Percentiles rank a stretch among this genome's conserved stretches.
Conservation (phyloP, 2,329 filamentous ascomycete species). For the Fusarium nodosum region DNA sequence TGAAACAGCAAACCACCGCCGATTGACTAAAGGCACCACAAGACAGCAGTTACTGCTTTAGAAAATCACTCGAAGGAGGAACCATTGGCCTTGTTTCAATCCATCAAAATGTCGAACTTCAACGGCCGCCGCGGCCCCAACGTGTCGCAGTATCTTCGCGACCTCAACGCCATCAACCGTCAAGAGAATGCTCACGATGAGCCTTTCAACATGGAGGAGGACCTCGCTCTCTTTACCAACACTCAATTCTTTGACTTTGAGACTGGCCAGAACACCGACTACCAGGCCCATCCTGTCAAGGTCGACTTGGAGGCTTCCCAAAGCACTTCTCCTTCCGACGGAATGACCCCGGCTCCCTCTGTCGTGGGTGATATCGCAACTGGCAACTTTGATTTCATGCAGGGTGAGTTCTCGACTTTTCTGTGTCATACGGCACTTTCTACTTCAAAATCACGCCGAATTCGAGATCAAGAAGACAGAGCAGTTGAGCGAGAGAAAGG, state of each 20-base stretch:
- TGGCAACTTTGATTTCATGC: constrained; percentile 63
- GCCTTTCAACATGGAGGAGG: constrained; percentile 74
- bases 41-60: constrained; percentile 13
- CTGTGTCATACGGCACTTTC: not conserved
- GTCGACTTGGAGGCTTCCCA: constrained; percentile 54
- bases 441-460: not conserved
- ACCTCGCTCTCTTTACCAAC: constrained; percentile 85
- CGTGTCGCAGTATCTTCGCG: constrained; percentile 89
- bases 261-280: constrained; percentile 70
- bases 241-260: constrained; percentile 86
- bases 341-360: constrained; percentile 57
- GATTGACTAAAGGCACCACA: constrained; percentile 19
- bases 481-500: not conserved
- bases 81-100: constrained; percentile 6
- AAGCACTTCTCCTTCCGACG: constrained; percentile 55
- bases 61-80: constrained; percentile 5
- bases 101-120: constrained; percentile 75
- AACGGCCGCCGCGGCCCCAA: constrained; percentile 84
- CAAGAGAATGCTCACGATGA: constrained; percentile 68
- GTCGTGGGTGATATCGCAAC: constrained; percentile 61
- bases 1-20: constrained; percentile 16
- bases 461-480: not conserved
- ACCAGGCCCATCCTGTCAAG: constrained; percentile 65
- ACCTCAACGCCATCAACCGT: constrained; percentile 82
- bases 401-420: constrained; percentile 58